Percentiles rank a stretch among this genome's conserved stretches.
phyloP scores from a whole-genome alignment of 2,329 filamentous ascomycete species.

The Fusarium sp. region DNA sequence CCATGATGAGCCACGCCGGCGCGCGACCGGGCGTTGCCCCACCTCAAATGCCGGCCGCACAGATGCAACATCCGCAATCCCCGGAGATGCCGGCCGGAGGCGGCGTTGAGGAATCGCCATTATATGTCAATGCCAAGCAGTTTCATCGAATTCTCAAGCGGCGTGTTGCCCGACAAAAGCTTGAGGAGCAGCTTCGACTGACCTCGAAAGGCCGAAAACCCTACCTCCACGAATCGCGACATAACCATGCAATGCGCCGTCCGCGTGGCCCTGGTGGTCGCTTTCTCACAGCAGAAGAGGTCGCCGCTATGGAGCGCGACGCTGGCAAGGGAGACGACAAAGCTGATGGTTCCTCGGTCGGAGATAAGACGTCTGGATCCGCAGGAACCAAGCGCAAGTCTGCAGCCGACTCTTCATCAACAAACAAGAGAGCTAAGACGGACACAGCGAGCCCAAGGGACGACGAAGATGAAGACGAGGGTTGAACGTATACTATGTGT shows the following conservation, averaged over 20 bases:
- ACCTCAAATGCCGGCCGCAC: conserved; percentile 71
- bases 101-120: conserved; percentile 86
- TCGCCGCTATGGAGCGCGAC: conserved; percentile 85
- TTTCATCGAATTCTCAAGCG: conserved; percentile 98
- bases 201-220: conserved; percentile 97
- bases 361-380: conserved; percentile 41
- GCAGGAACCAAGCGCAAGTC: conserved; percentile 72
- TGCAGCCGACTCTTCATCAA: conserved; percentile 58
- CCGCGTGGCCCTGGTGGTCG: conserved; percentile 93
- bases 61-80: conserved; percentile 78
- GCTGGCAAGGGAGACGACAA: conserved; percentile 59
- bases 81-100: conserved; percentile 80
- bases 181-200: conserved; percentile 91
- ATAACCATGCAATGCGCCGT: conserved; percentile 97
- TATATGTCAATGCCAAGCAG: conserved; percentile 99
- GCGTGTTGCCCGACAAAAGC: conserved; percentile 88
- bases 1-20: conserved; percentile 78
- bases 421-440: conserved; percentile 69
- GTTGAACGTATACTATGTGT: conserved; percentile 45
- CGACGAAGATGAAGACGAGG: conserved; percentile 59
- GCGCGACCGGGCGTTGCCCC: conserved; percentile 63
- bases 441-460: conserved; percentile 55
- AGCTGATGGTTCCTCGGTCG: conserved; percentile 42
- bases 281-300: conserved; percentile 96
- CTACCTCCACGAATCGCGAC: conserved; percentile 95